Base-by-base conservation (phyloP, 495 filamentous ascomycete species). In the Halenospora varia region DNA sequence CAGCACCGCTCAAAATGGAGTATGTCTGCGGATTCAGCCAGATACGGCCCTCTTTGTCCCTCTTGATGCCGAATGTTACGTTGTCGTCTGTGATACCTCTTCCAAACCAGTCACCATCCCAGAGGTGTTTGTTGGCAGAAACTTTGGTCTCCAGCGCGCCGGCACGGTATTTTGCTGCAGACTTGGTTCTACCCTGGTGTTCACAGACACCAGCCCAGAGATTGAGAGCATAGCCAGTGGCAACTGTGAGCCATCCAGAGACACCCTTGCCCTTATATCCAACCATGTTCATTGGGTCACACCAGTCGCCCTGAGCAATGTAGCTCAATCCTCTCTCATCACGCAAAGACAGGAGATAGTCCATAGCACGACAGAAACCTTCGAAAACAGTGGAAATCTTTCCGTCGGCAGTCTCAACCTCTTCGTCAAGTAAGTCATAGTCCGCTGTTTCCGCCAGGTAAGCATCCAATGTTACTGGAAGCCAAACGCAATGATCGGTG, bases 261-360 rank as follows among this genome's bases (percentile, higher is more conserved):
- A 82, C 79, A 19, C 79, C 79, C 39, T 71, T 72, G 46, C 78
- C 78, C 62, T 78, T 80, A 62, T 77, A 78, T 35, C 79, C 79
- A 41, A 81, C 79, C 79, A 82, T 82, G 65, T 82, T 82, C 73
- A 82, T 77, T 45, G 79, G 79, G 57, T 82, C 79, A 57, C 79
- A 82, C 79, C 79, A 82, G 58, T 82, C 79, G 42, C 79, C 79
- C 57, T 82, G 78, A 1, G 76, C 76, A 54, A 82, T 81, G 68
- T 73, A 82, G 67, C 77, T 80, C 29, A 82, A 70, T 8, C 79
- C 79, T 17, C 78, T 76, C 25, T 75, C 55, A 58, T 82, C 79
- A 41, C 79, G 77, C 1, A 73, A 66, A 10, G 66, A 57, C 11
- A 80, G 65, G 1, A 82, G 62, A 73, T 75, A 81, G 63, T 82